phyloP scores from a whole-genome alignment of 163 green algal species.

The Volvox carteri region DNA sequence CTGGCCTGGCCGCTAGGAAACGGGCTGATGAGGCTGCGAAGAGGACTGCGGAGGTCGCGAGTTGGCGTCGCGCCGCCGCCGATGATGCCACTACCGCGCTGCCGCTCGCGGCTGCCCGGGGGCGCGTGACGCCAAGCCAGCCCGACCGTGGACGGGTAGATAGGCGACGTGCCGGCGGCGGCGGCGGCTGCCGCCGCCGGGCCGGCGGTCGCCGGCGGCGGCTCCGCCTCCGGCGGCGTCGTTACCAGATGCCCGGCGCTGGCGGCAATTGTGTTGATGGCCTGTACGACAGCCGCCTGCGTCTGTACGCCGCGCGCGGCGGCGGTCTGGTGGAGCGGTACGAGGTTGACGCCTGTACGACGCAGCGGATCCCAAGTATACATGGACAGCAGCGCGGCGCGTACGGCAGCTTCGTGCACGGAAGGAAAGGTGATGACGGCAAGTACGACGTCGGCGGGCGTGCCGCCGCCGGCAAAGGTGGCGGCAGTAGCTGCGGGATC shows the following conservation, averaged over 20 bases:
- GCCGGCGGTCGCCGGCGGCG: neutral
- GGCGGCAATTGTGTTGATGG: neutral
- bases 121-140: constrained; percentile 21
- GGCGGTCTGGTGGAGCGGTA: constrained; percentile 43
- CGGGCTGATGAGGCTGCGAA: neutral
- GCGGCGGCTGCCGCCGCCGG: neutral
- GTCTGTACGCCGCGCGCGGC: constrained; percentile 14
- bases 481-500: constrained; percentile 30
- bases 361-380: constrained; percentile 44
- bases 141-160: neutral
- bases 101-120: constrained; percentile 18
- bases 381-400: neutral
- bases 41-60: neutral
- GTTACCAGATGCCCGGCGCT: constrained; percentile 2
- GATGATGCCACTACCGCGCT: neutral
- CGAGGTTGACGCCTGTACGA: constrained; percentile 6
- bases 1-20: neutral
- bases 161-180: neutral
- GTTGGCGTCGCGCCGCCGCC: neutral
- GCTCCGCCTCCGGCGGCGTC: neutral
- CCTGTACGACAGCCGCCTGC: neutral
- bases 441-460: constrained; percentile 23
- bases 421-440: constrained; percentile 36
- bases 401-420: constrained; percentile 42
- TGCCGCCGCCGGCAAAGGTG: constrained; percentile 23